Conservation (phyloP, 2,329 filamentous ascomycete species). For the Xylaria sp. region DNA sequence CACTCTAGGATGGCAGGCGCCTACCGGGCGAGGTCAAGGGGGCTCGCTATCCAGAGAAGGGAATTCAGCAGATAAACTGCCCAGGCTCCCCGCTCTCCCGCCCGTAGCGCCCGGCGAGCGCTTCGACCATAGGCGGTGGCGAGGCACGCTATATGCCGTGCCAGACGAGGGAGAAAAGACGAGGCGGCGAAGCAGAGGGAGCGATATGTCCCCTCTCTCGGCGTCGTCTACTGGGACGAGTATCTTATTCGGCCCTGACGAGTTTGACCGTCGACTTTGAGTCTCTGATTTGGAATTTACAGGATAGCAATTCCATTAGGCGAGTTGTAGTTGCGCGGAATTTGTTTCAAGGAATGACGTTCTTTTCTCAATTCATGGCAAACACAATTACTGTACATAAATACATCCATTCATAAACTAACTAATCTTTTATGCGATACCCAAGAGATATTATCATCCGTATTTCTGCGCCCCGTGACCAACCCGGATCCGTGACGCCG, state of each 20-base stretch:
- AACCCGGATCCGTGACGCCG: background rate
- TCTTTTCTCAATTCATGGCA: constrained; percentile 1
- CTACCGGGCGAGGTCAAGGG: background rate
- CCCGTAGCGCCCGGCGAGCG: constrained; percentile 36
- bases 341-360: background rate
- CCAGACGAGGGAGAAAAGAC: background rate
- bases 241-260: constrained; percentile 35
- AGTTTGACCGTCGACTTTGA: constrained; percentile 29
- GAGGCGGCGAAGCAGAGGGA: background rate
- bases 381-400: constrained; percentile 11
- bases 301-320: background rate
- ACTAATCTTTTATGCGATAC: constrained; percentile 1
- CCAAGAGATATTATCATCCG: background rate
- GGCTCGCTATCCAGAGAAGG: background rate
- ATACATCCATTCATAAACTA: background rate
- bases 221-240: constrained; percentile 40
- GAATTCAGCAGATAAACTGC: background rate
- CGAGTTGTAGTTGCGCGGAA: background rate
- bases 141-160: constrained; percentile 29
- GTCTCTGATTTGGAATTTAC: background rate
- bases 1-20: constrained; percentile 27
- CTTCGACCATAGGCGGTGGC: constrained; percentile 31
- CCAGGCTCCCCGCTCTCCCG: constrained; percentile 32
- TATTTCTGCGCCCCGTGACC: background rate
- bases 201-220: constrained; percentile 30